A percentile compares a stretch with the other conserved stretches of the same genome.
phyloP scores from a whole-genome alignment of 2,329 filamentous ascomycete species.

The Domatiomyces catenatus region DNA sequence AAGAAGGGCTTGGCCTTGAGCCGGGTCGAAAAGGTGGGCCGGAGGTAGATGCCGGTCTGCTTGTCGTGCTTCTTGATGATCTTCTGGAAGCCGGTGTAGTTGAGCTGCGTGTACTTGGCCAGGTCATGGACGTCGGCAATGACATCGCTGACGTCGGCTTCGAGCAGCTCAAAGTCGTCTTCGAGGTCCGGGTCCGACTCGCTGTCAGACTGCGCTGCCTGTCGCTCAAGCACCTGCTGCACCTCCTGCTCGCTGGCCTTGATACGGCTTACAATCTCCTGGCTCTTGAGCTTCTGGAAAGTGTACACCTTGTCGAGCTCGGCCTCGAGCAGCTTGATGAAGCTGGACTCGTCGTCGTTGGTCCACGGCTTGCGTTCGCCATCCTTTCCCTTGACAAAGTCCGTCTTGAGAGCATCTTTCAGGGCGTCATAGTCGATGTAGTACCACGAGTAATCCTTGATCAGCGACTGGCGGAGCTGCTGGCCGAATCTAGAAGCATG shows the following conservation, averaged over 20 bases:
- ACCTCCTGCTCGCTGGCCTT: slow-evolving; percentile 79
- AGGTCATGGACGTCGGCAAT: slow-evolving; percentile 97
- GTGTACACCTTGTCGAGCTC: slow-evolving; percentile 96
- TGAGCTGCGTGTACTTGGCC: slow-evolving; percentile 94
- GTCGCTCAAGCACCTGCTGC: slow-evolving; percentile 62
- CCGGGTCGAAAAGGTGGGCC: slow-evolving; percentile 86
- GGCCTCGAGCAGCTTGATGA: slow-evolving; percentile 71
- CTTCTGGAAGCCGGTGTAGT: slow-evolving; percentile 98
- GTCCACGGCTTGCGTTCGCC: slow-evolving; percentile 56
- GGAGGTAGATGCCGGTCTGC: slow-evolving; percentile 83
- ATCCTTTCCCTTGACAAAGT: slow-evolving; percentile 40
- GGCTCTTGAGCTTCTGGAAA: slow-evolving; percentile 93
- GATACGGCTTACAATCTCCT: slow-evolving; percentile 86
- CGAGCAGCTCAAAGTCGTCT: slow-evolving; percentile 84
- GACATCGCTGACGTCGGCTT: slow-evolving; percentile 91
- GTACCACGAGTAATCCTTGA: slow-evolving; percentile 94
- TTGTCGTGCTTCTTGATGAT: slow-evolving; percentile 99
- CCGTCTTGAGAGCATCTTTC: slow-evolving; percentile 69
- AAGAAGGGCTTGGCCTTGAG: slow-evolving; percentile 96
- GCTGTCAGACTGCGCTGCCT: slow-evolving; percentile 35
- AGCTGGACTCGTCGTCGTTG: slow-evolving; percentile 79
- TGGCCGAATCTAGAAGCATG: slow-evolving; percentile 59
- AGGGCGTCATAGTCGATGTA: slow-evolving; percentile 96
- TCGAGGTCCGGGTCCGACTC: slow-evolving; percentile 39
- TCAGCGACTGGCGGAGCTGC: slow-evolving; percentile 86